A percentile compares a stretch with the other conserved stretches of the same genome.
Evolutionary conservation across 208 protist species (phyloP).

Genomic region (Porcisia deanei): DNA sequence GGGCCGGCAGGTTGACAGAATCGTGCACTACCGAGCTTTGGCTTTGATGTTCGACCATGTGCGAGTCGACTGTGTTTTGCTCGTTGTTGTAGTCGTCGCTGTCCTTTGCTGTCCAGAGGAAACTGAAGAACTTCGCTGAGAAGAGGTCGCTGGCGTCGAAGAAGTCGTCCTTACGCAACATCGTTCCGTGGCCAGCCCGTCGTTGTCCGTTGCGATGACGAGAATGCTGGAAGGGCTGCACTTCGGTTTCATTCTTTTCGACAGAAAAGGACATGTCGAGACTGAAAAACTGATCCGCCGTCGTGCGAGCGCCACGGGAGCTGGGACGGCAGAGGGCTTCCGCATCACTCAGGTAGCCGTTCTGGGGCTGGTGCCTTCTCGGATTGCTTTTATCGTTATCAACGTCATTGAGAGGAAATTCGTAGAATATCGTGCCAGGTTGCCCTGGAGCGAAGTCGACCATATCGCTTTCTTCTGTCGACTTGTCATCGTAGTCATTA

Average conservation of each 20-base stretch:
- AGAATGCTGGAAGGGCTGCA: neutral
- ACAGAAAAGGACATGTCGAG: conserved; percentile 15
- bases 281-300: conserved; percentile 24
- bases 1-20: neutral
- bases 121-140: conserved; percentile 59
- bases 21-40: neutral
- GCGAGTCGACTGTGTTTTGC: neutral
- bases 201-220: neutral
- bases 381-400: neutral
- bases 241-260: neutral
- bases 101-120: conserved; percentile 32
- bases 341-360: neutral
- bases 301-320: neutral
- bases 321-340: too few species aligned
- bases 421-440: neutral
- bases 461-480: conserved; percentile 11
- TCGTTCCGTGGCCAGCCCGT: conserved; percentile 16
- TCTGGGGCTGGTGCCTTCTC: neutral
- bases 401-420: neutral
- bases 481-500: conserved; percentile 6
- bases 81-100: conserved; percentile 14
- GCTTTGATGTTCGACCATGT: neutral
- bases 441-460: neutral
- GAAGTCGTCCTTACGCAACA: conserved; percentile 34
- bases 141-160: conserved; percentile 61